phyloP scores from a whole-genome alignment of 2,329 filamentous ascomycete species.

The Colletotrichum coccodes region DNA sequence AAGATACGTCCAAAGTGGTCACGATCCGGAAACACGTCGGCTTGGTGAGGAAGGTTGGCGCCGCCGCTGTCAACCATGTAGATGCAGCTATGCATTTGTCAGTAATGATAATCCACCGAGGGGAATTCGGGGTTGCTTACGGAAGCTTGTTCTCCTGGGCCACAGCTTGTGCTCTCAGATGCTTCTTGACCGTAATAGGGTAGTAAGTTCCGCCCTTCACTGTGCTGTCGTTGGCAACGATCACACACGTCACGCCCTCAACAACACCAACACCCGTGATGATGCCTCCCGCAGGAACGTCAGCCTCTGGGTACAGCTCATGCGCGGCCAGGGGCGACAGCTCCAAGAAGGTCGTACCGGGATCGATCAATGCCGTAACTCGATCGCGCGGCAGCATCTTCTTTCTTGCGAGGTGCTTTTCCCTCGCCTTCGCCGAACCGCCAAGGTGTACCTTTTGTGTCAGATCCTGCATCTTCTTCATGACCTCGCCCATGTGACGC shows the following conservation, averaged over 20 bases:
- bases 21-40: slow-evolving; percentile 93
- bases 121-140: slow-evolving; percentile 50
- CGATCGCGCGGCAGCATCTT: slow-evolving; percentile 97
- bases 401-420: slow-evolving; percentile 87
- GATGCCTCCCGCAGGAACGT: slow-evolving; percentile 89
- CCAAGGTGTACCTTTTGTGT: slow-evolving; percentile 79
- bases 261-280: slow-evolving; percentile 93
- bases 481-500: slow-evolving; percentile 78
- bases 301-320: slow-evolving; percentile 85
- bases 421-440: slow-evolving; percentile 81
- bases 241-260: slow-evolving; percentile 89
- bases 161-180: slow-evolving; percentile 89
- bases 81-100: slow-evolving; percentile 71
- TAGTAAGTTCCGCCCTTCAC: slow-evolving; percentile 98
- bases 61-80: slow-evolving; percentile 97
- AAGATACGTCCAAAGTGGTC: slow-evolving; percentile 98
- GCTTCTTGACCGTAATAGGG: slow-evolving; percentile 97
- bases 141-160: slow-evolving; percentile 85
- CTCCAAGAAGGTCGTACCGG: slow-evolving; percentile 90
- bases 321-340: slow-evolving; percentile 92
- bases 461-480: slow-evolving; percentile 74
- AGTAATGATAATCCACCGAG: background rate
- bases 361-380: slow-evolving; percentile 86
- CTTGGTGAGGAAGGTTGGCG: slow-evolving; percentile 93
- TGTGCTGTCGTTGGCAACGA: slow-evolving; percentile 95